Base-by-base conservation (phyloP, 306 rosid genomes). In the Quercus dentata region DNA sequence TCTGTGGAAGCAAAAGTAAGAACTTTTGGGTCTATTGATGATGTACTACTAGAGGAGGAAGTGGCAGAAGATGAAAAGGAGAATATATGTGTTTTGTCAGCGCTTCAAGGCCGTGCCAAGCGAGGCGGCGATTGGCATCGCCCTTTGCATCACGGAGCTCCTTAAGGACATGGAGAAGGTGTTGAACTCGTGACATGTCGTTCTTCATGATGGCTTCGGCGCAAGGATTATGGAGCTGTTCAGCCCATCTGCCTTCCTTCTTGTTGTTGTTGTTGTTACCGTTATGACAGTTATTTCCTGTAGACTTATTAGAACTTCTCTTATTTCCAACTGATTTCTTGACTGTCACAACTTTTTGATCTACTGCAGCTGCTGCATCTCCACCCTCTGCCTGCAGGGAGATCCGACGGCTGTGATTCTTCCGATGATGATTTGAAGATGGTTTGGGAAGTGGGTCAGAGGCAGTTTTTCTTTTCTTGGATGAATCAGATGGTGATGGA, bases 221-320 rank as follows among this genome's bases (percentile, higher is more conserved):
- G 78, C 99, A 92, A 38, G 99, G 99, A 61, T 89, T 94, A 6
- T 92, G 91, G 81, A 94, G 78, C 76, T 94, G 95, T 80, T 94
- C 99, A 6, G 98, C 98, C 99, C 99, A 94, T 78, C 97, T 92
- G 28, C 99, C 99, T 71, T 94, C 97, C 80, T 88, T 94, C 79
- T 87, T 25, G 1, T 25, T 25, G 27, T 25, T 94, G 81, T 93
- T 84, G 59, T 77, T 90, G 83, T 46, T 0, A 41, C 46, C 17
- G 54, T 49, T 12, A 12, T 80, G 79, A 58, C 85, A 31, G 90
- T 86, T 94, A 72, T 74, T 92, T 28, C 90, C 95, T 2, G 82
- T 78, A n/a, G 75, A 83, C 83, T 86, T 92, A 5, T 55, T 73
- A 14, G 78, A 74, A 51, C 89, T 85, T 80, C 74, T 94, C 87